phyloP scores from a whole-genome alignment of 2,329 filamentous ascomycete species.

The Fusarium sp. region DNA sequence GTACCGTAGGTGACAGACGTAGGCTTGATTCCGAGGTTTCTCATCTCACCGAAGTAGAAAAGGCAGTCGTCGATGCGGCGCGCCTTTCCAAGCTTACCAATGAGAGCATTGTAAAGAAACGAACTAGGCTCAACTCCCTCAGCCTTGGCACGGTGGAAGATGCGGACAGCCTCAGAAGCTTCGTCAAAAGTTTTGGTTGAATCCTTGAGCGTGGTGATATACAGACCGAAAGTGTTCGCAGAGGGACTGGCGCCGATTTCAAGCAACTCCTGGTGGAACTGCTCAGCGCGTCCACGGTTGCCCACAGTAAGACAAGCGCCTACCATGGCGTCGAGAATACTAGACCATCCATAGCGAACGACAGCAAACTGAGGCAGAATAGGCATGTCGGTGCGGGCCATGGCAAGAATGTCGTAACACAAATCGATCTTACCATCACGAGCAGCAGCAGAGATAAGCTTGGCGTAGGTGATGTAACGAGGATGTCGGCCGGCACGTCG shows the following conservation, averaged over 20 bases:
- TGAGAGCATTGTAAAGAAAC: constrained; percentile 97
- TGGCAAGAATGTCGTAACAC: constrained; percentile 86
- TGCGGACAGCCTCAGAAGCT: constrained; percentile 94
- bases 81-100: constrained; percentile 97
- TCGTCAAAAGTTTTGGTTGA: constrained; percentile 98
- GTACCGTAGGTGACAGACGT: constrained; percentile 98
- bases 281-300: constrained; percentile 81
- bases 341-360: constrained; percentile 95
- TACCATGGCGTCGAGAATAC: constrained; percentile 96
- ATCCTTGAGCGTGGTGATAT: constrained; percentile 99
- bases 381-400: constrained; percentile 91
- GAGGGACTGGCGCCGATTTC: constrained; percentile 92
- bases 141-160: constrained; percentile 92
- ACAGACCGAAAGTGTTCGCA: constrained; percentile 96
- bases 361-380: constrained; percentile 84
- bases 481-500: constrained; percentile 91
- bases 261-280: constrained; percentile 91
- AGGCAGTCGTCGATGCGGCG: constrained; percentile 97
- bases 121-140: constrained; percentile 97
- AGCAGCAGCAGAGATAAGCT: constrained; percentile 90
- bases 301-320: constrained; percentile 88
- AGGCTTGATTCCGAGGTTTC: constrained; percentile 88
- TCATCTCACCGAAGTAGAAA: constrained; percentile 99
- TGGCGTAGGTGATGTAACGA: constrained; percentile 95
- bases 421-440: constrained; percentile 85